Evolutionary conservation across 345 rosid species (phyloP).

Genomic region (Cardamine occulta): DNA sequence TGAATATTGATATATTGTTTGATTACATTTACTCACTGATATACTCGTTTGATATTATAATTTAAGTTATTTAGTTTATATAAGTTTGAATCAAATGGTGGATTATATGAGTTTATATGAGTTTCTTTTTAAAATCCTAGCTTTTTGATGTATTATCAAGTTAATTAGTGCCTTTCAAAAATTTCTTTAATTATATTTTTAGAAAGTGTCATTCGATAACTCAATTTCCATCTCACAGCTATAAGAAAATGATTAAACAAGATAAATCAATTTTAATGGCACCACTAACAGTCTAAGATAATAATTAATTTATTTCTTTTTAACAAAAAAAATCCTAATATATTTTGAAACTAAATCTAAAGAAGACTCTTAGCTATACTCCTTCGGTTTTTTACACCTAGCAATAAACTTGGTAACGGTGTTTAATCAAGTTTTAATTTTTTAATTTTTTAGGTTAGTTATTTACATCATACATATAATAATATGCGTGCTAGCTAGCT

Average conservation of each 20-base stretch:
- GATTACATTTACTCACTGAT: not conserved
- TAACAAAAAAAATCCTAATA: not conserved
- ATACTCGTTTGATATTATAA: not conserved
- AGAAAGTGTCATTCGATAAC: constrained; percentile 1
- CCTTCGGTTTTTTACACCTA: not conserved
- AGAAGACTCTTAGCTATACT: not conserved
- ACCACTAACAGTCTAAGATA: constrained; percentile 5
- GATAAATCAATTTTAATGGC: not conserved
- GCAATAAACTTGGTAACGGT: not conserved
- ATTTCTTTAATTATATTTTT: not conserved
- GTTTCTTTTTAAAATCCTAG: constrained; percentile 14
- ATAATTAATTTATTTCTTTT: not conserved
- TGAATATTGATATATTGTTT: not conserved
- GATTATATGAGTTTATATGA: constrained; percentile 25
- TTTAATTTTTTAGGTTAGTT: not conserved
- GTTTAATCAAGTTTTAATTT: not conserved
- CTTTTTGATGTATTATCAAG: constrained; percentile 34
- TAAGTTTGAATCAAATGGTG: constrained; percentile 6
- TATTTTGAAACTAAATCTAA: not conserved
- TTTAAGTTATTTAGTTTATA: not conserved
- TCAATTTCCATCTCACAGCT: not conserved
- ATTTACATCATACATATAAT: not conserved
- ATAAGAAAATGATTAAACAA: not conserved
- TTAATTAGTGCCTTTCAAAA: not conserved
- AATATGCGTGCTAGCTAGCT: not conserved